Conservation (phyloP, 2,329 filamentous ascomycete genomes). For the Talaromyces verruculosus region DNA sequence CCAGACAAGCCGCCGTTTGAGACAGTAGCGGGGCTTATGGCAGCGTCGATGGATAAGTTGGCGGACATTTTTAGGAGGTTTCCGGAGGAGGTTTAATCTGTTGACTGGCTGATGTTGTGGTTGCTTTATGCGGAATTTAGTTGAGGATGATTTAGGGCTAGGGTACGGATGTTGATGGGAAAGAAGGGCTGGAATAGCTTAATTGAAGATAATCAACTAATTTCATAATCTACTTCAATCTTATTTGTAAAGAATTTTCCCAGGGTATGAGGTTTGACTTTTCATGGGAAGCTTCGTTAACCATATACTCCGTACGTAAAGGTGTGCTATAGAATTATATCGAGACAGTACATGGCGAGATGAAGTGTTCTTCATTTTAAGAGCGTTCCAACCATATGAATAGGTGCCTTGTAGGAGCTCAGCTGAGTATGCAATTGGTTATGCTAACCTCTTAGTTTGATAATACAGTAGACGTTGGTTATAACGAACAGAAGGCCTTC, state of each 20-base stretch:
- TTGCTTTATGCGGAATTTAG: not conserved
- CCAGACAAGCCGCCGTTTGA: constrained; percentile 58
- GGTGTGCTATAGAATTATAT: too few relatives aligned
- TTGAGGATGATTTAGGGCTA: not conserved
- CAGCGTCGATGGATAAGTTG: constrained; percentile 59
- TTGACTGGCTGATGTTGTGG: not conserved
- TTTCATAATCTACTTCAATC: not conserved
- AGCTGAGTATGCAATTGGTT: too few relatives aligned
- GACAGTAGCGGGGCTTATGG: constrained; percentile 54
- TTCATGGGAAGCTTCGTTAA: not conserved
- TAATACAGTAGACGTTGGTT: too few relatives aligned
- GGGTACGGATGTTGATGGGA: not conserved
- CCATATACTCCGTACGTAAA: not conserved
- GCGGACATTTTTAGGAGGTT: constrained; percentile 58
- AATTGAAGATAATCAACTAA: not conserved
- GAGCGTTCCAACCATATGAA: too few relatives aligned
- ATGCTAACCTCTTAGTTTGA: too few relatives aligned
- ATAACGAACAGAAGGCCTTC: too few relatives aligned
- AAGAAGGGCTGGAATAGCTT: not conserved
- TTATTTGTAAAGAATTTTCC: not conserved
- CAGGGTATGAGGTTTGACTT: too few relatives aligned
- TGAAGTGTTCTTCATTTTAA: too few relatives aligned
- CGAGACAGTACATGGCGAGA: too few relatives aligned
- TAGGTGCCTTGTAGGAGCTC: too few relatives aligned
- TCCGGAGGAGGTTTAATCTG: constrained; percentile 34